These are phyloP conservation scores for Guillardia theta DNA, from an alignment of 78 protist species.

Conservation along the genomic window DNA sequence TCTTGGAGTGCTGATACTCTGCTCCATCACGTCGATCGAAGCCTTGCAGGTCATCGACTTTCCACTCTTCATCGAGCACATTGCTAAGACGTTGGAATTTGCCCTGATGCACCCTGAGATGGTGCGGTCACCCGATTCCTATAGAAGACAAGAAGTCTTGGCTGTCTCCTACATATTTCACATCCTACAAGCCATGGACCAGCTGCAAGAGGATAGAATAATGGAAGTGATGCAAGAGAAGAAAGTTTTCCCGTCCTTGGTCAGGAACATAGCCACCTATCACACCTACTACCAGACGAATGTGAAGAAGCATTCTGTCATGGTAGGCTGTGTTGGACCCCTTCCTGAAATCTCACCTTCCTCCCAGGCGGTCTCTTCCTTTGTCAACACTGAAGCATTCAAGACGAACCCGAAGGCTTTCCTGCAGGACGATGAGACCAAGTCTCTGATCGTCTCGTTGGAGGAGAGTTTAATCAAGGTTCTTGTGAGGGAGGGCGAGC, in stretches of 20 bases:
- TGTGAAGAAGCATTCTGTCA: not conserved
- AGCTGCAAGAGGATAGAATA: conserved; percentile 17
- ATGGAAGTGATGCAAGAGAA: not conserved
- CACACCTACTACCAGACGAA: not conserved
- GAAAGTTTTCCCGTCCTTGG: not conserved
- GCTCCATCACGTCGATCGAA: conserved; percentile 16
- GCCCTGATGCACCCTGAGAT: not conserved
- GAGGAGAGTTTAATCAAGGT: too few species aligned
- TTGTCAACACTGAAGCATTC: too few species aligned
- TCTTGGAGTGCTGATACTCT: not conserved
- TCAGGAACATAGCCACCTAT: not conserved
- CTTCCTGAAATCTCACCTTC: too few species aligned
- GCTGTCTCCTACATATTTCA: not conserved
- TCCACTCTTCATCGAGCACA: conserved; percentile 7
- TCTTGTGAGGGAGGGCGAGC: too few species aligned
- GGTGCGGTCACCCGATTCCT: conserved; percentile 1
- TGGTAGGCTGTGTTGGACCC: too few species aligned
- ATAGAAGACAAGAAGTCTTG: not conserved
- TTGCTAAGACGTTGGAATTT: not conserved
- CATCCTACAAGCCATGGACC: not conserved
- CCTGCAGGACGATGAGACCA: too few species aligned
- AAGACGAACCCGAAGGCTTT: too few species aligned
- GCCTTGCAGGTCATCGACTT: conserved; percentile 24
- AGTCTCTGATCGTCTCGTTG: too few species aligned
- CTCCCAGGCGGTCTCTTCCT: too few species aligned